Base-by-base conservation (phyloP, 2,329 filamentous ascomycete species). In the Calonectria hongkongensis region DNA sequence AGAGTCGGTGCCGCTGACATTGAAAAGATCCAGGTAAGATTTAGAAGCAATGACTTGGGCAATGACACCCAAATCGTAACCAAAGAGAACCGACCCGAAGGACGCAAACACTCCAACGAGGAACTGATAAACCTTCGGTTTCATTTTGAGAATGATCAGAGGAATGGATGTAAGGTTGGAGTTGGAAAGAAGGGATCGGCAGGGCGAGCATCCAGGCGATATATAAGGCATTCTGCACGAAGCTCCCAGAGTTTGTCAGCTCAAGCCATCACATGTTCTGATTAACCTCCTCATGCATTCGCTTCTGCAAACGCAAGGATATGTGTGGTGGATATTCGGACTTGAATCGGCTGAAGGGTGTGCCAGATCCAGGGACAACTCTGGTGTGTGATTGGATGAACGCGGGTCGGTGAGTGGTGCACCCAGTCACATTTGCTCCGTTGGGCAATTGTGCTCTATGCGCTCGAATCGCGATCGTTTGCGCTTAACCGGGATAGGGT, bases 71-170 rank as follows among this genome's bases (percentile, higher is more conserved):
- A 91, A 83, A 79, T 90, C 89, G 78, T 91, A 90, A 63, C 89
- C 89, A 76, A 84, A 91, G 39, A 89, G 85, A 60, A 90, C 84
- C 5, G 88, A 90, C 51, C 89, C 89, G 50, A 90, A 83, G 27
- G 89, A 90, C 75, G 89, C 89, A 79, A 91, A 90, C 36, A 89
- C 83, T 79, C 86, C 85, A 43, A 89, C 86, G 64, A 89, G 85
- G 77, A 89, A 89, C 83, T 89, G 75, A 21, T 86, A 86, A 30
- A 66, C 36, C 28, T 54, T 70, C 1, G 68, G 68, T 51, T 70
- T 70, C 68, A 70, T 70, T 9, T 30, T 39, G 39, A 56, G 16
- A 27, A 27, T 15, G 51, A 36, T 41, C 21, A 21, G 47, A 13
- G 47, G 54, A 50, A 25, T 58, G 41, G 33, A 48, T 16, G 13